Base-by-base conservation (phyloP, 2,329 filamentous ascomycete species). In the Fonsecaea monophora region DNA sequence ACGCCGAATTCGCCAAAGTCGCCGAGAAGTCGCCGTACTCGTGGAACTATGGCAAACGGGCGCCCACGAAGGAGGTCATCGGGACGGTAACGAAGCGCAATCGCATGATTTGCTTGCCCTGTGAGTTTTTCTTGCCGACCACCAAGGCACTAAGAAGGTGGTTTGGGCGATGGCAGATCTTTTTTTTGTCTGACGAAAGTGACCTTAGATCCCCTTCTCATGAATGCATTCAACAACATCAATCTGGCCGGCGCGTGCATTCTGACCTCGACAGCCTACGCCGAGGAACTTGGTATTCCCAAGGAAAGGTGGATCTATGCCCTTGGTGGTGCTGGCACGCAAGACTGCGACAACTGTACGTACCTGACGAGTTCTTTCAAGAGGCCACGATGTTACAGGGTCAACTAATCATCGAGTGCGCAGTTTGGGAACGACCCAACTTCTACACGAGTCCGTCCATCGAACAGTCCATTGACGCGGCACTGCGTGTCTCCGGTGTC, bases 221-320 rank as follows among this genome's bases (percentile, higher is more conserved):
- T 90, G 88, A 91, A 91, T 72, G 88, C 89, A 0, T 90, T 90
- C 77, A 91, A 90, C 70, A 88, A 82, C 1, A 84, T 91, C 40
- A 90, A 91, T 67, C 78, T 90, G 13, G 84, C 88, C 2, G 85
- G 82, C 0, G 86, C 88, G 7, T 83, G 84, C 64, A 80, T 91
- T 15, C 66, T 91, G 3, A 90, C 88, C 0, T 86, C 86, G 0
- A 81, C 80, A 0, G 80, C 85, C 0, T 79, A 82, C 72, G 89
- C 89, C 0, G 76, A 75, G 50, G 75, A 83, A 53, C 77, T 90
- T 1, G 83, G 83, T 0, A 82, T 90, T 10, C 82, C 85, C 0
- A 72, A 83, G 57, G 79, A 80, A 5, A 82, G 82, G 74, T 90
- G 87, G 87, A 84, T 90, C 1, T 90, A 90, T 72, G 81, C 87